A percentile compares a stretch with the other conserved stretches of the same genome.
These are phyloP conservation scores for Solanum piurae DNA, from an alignment of 257 asterid genomes.

Conservation along the genomic window DNA sequence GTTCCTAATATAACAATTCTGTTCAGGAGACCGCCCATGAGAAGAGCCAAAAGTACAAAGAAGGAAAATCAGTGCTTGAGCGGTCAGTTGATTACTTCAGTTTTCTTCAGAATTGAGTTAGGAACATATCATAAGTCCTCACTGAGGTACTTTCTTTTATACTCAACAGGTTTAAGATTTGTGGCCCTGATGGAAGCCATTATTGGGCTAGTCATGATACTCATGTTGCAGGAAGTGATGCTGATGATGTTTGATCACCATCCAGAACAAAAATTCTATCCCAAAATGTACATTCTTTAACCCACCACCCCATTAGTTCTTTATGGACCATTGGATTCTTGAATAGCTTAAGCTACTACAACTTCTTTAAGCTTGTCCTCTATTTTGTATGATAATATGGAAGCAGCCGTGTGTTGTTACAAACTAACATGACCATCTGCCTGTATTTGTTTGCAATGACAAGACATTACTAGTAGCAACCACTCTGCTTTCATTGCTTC, in stretches of 20 bases:
- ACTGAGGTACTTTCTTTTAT: not conserved
- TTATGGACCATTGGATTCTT: not conserved
- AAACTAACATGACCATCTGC: not conserved
- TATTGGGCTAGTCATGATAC: conserved; percentile 49
- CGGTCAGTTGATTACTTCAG: not conserved
- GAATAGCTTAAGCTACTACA: not conserved
- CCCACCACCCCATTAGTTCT: not conserved
- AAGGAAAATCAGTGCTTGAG: conserved; percentile 20
- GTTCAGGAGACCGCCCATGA: conserved; percentile 39
- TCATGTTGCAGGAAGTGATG: conserved; percentile 54
- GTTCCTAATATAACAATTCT: not conserved
- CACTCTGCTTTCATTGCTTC: not conserved
- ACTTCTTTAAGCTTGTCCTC: too few species aligned
- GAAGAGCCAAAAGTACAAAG: conserved; percentile 16
- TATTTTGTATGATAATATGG: not conserved
- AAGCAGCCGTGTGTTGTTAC: not conserved
- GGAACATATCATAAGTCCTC: not conserved
- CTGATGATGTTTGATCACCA: conserved; percentile 33
- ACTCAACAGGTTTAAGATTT: conserved; percentile 8
- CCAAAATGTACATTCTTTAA: conserved; percentile 36
- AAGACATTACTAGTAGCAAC: not conserved
- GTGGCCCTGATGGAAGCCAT: conserved; percentile 9
- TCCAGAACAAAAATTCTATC: conserved; percentile 3
- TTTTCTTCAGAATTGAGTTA: not conserved
- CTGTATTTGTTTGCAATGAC: not conserved